Percentiles rank a stretch among this genome's conserved stretches.
Conservation (phyloP, 2,329 filamentous ascomycete genomes). For the Ophiostoma quercus region DNA sequence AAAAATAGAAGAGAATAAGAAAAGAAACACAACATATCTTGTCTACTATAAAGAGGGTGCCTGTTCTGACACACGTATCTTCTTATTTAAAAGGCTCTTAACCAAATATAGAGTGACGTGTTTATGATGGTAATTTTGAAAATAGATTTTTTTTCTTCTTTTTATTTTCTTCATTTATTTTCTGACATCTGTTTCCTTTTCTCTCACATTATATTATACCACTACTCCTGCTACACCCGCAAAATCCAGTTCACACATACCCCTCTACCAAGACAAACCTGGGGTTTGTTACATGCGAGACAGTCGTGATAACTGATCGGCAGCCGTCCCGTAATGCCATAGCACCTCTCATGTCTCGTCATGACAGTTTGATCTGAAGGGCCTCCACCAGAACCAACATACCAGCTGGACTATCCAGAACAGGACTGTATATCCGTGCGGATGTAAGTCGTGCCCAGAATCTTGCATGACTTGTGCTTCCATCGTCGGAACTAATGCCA, state of each 20-base stretch:
- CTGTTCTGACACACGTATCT: no score
- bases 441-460: neutral
- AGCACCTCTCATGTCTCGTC: neutral
- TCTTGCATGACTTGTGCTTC: neutral
- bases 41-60: no score
- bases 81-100: no score
- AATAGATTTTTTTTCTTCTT: no score
- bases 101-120: no score
- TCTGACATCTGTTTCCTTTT: neutral
- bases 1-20: no score
- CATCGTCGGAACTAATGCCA: neutral
- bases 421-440: neutral
- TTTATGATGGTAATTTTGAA: no score
- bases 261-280: neutral
- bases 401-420: neutral
- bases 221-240: no score
- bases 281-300: neutral
- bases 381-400: neutral
- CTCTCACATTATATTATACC: no score
- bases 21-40: no score
- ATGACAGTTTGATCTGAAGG: neutral
- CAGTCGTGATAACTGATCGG: neutral
- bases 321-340: neutral
- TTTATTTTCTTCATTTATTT: no score
- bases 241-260: neutral